Base-by-base conservation (phyloP, 2,329 filamentous ascomycete species). In the Botrytis pseudocinerea region DNA sequence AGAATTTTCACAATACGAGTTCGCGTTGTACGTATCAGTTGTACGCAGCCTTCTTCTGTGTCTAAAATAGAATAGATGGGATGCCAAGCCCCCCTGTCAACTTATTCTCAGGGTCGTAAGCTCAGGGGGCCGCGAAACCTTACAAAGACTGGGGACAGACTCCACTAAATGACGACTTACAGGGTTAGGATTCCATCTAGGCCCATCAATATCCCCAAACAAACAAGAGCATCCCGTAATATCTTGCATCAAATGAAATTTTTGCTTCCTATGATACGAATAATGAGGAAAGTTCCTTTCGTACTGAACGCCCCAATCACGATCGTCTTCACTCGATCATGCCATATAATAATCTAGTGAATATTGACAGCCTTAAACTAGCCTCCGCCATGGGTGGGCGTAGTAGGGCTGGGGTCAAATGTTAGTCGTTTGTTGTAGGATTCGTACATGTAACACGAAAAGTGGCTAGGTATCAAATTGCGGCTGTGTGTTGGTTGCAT, bases 401-500 rank as follows among this genome's bases (percentile, higher is more conserved):
- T 57, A 42, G 32, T 42, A 32, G 35, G 65, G 65, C 65, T 68
- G 25, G 18, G 65, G 65, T 25, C 35, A 32, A 32, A n/a, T 57
- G 65, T 57, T 57, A 38, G 65, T 40, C 46, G 16, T 68, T 68
- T 40, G 48, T 16, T 57, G 46, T 25, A 46, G 70, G 70, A 71
- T 71, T 66, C 61, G 61, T 71, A 54, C 9, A 35, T 71, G 48
- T 38, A 66, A 65, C 70, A 71, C 61, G 61, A 71, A 18, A 28
- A 54, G 46, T 71, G 70, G 61, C 61, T 66, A 54, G 70, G 48
- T 48, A n/a, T 42, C n/a, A 65, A 57, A 71, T 54, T 71, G 38
- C 70, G 61, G 70, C 70, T 71, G 46, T 71, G 70, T 59, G 70
- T 71, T 71, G 69, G 60, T 71, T 66, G 32, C 35, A 44, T n/a